Percentiles rank a stretch among this genome's conserved stretches.
phyloP scores from a whole-genome alignment of 164 flowering plant genomes.

The Magnolia sinica region DNA sequence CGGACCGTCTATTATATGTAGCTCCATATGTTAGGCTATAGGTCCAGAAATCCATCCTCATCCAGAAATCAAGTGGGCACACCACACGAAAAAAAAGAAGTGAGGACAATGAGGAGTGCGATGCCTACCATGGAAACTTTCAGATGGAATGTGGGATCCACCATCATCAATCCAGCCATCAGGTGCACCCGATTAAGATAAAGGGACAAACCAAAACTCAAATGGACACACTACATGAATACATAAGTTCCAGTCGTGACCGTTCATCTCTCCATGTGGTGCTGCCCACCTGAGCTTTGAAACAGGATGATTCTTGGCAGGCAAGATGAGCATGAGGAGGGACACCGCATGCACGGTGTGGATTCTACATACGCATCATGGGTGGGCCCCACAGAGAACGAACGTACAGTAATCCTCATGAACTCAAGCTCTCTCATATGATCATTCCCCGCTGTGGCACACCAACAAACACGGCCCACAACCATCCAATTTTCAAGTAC shows the following conservation, averaged over 20 bases:
- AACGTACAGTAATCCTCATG: no score
- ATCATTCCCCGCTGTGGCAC: neutral
- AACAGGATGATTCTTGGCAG: neutral
- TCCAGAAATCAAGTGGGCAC: no score
- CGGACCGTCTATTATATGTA: no score
- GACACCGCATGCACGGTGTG: neutral
- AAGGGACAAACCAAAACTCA: neutral
- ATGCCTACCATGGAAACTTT: no score
- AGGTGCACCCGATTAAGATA: no score
- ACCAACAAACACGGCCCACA: neutral
- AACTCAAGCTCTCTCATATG: neutral
- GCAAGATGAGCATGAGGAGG: neutral
- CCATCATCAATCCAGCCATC: no score
- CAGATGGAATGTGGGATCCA: no score
- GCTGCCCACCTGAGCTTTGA: neutral
- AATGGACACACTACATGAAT: neutral
- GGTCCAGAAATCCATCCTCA: no score
- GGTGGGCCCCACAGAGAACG: neutral
- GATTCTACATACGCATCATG: neutral
- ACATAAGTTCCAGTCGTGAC: neutral
- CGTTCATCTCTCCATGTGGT: neutral
- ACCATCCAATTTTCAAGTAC: conserved; percentile 6
- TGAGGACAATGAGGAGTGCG: no score
- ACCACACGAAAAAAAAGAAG: no score
- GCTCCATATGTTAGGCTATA: no score